phyloP scores from a whole-genome alignment of 306 rosid species.

The Spatholobus suberectus region DNA sequence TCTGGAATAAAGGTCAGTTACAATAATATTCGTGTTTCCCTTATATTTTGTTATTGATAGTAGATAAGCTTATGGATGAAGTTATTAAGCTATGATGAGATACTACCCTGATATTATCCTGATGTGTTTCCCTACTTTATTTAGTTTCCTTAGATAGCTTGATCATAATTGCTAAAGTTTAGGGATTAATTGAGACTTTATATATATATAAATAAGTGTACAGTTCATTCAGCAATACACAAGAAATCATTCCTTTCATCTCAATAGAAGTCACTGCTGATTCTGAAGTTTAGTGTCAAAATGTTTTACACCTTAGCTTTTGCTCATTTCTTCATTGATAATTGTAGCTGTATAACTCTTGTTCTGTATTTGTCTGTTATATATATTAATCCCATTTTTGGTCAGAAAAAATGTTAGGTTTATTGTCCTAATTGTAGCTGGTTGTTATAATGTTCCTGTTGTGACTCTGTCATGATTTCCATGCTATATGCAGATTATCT shows the following conservation, averaged over 20 bases:
- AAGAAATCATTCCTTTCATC: no score
- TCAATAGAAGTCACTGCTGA: background rate
- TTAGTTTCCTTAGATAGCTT: no score
- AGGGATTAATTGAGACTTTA: no score
- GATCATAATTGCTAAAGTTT: no score
- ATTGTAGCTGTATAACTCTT: background rate
- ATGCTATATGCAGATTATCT: constrained; percentile 67
- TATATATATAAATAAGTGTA: no score
- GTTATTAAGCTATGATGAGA: no score
- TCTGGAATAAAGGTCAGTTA: constrained; percentile 84
- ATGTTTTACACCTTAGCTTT: constrained; percentile 20
- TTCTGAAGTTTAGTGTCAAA: constrained; percentile 14
- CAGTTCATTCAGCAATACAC: no score
- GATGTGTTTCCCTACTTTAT: no score
- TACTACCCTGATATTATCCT: no score
- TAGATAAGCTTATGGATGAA: constrained; percentile 19
- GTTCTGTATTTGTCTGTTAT: background rate
- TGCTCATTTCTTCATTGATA: constrained; percentile 16
- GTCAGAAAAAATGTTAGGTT: constrained; percentile 7
- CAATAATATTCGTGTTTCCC: constrained; percentile 22
- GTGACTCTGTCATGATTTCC: constrained; percentile 20
- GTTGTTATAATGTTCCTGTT: background rate
- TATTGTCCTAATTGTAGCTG: background rate
- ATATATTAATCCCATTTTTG: constrained; percentile 10
- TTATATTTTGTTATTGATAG: background rate